These are phyloP conservation scores for Dovyalis caffra DNA, from an alignment of 345 rosid genomes.

Conservation along the genomic window DNA sequence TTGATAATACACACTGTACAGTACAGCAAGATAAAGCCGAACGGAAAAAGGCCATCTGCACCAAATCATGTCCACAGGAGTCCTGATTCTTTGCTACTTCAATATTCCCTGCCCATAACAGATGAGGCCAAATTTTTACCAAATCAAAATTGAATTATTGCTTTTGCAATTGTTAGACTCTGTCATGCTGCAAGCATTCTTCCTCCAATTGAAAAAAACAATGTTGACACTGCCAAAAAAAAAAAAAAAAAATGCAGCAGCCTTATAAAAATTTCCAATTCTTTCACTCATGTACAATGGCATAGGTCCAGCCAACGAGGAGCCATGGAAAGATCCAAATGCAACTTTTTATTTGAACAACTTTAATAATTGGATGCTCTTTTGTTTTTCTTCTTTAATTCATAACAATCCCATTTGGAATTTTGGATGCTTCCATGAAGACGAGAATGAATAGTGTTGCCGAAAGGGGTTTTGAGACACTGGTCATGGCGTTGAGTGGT, in stretches of 20 bases:
- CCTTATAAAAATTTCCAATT: too few species aligned
- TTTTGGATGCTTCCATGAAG: neutral
- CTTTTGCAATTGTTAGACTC: conserved; percentile 1
- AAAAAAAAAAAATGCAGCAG: neutral
- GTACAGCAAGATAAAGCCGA: neutral
- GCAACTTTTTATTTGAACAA: too few species aligned
- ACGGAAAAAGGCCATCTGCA: neutral
- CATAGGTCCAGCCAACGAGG: neutral
- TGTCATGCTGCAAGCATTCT: neutral
- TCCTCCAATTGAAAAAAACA: neutral
- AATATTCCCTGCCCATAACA: conserved; percentile 18
- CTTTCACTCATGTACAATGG: neutral
- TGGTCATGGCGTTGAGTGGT: neutral
- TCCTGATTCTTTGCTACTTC: neutral
- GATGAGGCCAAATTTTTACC: conserved; percentile 11
- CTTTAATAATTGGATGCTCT: neutral
- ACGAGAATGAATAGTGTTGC: neutral
- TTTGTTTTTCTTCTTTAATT: neutral
- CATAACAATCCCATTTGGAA: neutral
- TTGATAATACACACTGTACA: neutral
- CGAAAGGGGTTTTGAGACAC: too few species aligned
- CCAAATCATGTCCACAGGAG: neutral
- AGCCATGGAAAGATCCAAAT: neutral
- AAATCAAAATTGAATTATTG: neutral
- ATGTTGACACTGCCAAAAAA: neutral